phyloP scores from a whole-genome alignment of 352 stramenopile species.

The Phytopythium helicoides region DNA sequence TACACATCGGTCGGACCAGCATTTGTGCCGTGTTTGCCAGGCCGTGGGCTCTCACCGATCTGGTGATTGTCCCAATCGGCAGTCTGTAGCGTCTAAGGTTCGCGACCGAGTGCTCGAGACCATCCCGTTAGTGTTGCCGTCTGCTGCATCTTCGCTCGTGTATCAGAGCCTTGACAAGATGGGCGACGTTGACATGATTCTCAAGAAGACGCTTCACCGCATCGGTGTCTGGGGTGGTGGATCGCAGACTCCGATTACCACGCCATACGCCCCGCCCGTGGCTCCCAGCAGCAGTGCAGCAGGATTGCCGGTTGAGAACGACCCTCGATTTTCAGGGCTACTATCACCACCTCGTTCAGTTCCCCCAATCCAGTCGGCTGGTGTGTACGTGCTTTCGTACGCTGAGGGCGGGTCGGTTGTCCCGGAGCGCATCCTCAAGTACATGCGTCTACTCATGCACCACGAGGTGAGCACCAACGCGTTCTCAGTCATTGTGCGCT shows the following conservation, averaged over 20 bases:
- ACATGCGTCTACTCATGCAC: constrained; percentile 86
- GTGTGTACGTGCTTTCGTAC: constrained; percentile 80
- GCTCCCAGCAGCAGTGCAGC: not conserved
- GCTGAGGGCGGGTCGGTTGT: constrained; percentile 69
- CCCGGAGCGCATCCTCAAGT: constrained; percentile 78
- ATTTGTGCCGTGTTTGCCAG: constrained; percentile 61
- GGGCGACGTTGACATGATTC: constrained; percentile 66
- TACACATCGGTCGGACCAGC: constrained; percentile 45
- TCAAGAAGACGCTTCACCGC: constrained; percentile 62
- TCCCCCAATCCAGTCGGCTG: constrained; percentile 14
- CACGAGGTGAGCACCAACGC: constrained; percentile 83
- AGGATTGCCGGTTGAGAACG: constrained; percentile 7
- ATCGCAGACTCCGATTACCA: constrained; percentile 81
- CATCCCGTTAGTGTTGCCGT: constrained; percentile 47
- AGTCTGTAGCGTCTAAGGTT: constrained; percentile 72
- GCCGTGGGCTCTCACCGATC: constrained; percentile 56
- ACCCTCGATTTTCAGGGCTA: constrained; percentile 9
- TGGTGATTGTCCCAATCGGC: constrained; percentile 43
- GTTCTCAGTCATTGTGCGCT: constrained; percentile 77
- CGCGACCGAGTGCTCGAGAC: constrained; percentile 54
- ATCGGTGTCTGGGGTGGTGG: constrained; percentile 80
- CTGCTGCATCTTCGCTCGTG: constrained; percentile 45
- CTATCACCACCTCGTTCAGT: constrained; percentile 7
- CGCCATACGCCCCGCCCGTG: constrained; percentile 46
- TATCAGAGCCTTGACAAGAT: constrained; percentile 72